A percentile compares a stretch with the other conserved stretches of the same genome.
Evolutionary conservation across 192 early-diverging fungal genomes (phyloP).

Genomic region (Coemansia sp.): DNA sequence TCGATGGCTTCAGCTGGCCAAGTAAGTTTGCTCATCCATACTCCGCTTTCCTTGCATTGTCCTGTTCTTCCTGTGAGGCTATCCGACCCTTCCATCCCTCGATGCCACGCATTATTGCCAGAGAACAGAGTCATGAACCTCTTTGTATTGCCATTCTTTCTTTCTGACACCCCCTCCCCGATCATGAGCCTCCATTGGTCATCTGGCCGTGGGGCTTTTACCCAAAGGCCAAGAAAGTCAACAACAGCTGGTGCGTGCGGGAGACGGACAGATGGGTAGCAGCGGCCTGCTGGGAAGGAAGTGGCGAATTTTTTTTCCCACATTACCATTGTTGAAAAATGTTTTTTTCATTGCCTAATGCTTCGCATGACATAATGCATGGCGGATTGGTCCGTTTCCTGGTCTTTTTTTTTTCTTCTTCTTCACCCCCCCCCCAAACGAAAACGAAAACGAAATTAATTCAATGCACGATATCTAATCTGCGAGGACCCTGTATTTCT

Average conservation of each 20-base stretch:
- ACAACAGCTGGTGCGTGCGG: not conserved
- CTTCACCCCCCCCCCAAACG: no score
- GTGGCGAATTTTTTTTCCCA: not conserved
- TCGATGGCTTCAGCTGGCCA: slow-evolving; percentile 80
- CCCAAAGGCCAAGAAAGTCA: not conserved
- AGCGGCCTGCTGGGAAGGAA: not conserved
- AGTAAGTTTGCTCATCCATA: slow-evolving; percentile 62
- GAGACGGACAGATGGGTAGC: no score
- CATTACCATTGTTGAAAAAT: no score
- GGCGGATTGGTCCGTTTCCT: not conserved
- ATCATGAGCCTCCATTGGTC: no score
- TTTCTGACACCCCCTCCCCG: no score
- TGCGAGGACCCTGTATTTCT: not conserved
- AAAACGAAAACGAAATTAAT: not conserved
- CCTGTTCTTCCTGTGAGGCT: not conserved
- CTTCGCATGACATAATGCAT: not conserved
- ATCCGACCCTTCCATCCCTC: no score
- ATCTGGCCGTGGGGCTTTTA: no score
- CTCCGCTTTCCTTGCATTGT: not conserved
- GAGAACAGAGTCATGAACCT: no score
- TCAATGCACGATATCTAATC: slow-evolving; percentile 4
- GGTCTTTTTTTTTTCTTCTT: not conserved
- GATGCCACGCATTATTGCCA: no score
- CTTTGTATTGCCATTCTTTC: no score
- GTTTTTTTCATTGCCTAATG: no score